These are phyloP conservation scores for Erodium chrysanthum DNA, from an alignment of 441 rosid genomes.

Conservation along the genomic window DNA sequence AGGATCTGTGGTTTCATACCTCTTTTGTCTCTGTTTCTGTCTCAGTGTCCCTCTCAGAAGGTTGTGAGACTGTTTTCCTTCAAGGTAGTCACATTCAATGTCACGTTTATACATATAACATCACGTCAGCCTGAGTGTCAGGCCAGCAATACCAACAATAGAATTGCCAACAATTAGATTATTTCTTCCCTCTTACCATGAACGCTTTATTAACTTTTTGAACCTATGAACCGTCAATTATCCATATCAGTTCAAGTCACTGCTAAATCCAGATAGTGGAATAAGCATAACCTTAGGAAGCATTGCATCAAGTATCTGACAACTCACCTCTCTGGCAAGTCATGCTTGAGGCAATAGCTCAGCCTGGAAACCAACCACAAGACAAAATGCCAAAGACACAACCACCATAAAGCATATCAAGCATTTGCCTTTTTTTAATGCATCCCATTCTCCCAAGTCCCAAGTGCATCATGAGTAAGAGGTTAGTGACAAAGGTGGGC, in stretches of 20 bases:
- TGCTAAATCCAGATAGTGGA: constrained; percentile 55
- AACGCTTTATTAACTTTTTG: too few relatives aligned
- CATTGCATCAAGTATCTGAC: constrained; percentile 22
- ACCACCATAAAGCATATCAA: constrained; percentile 17
- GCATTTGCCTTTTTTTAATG: constrained; percentile 12
- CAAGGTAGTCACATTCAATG: too few relatives aligned
- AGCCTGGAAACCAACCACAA: constrained; percentile 18
- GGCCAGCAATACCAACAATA: too few relatives aligned
- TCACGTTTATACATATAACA: too few relatives aligned
- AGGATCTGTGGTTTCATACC: background rate
- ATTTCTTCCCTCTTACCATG: too few relatives aligned
- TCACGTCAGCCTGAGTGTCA: too few relatives aligned
- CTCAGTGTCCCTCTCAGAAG: too few relatives aligned
- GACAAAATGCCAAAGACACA: constrained; percentile 10
- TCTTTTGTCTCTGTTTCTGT: too few relatives aligned
- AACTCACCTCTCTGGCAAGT: constrained; percentile 14
- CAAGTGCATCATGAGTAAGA: background rate
- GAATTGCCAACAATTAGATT: too few relatives aligned
- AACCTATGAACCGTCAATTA: too few relatives aligned
- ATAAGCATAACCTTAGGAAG: constrained; percentile 35
- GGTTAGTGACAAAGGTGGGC: constrained; percentile 25
- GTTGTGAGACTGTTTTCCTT: too few relatives aligned
- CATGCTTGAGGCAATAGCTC: constrained; percentile 18
- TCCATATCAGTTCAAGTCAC: constrained; percentile 28
- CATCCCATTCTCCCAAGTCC: constrained; percentile 12